phyloP scores from a whole-genome alignment of 1,139 yeast genomes.

The Yamadazyma pseudoaaseri region DNA sequence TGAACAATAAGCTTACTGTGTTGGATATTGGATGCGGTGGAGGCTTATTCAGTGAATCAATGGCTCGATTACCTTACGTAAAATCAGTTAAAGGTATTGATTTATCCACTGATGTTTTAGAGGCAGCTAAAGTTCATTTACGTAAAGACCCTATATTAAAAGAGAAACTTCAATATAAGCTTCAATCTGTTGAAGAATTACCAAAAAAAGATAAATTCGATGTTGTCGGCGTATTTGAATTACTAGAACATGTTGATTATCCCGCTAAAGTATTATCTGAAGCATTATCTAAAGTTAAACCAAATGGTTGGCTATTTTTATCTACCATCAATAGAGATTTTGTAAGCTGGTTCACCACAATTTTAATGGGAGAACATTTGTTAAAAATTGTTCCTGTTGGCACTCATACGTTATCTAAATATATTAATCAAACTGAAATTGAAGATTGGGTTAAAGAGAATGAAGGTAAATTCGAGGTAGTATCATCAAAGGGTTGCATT shows the following conservation, averaged over 20 bases:
- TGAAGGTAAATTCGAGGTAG: slow-evolving; percentile 51
- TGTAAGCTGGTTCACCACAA: slow-evolving; percentile 91
- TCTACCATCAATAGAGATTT: slow-evolving; percentile 91
- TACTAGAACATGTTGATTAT: slow-evolving; percentile 88
- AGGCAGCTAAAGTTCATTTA: slow-evolving; percentile 74
- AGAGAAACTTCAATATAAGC: slow-evolving; percentile 55
- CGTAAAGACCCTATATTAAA: slow-evolving; percentile 59
- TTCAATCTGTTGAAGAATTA: slow-evolving; percentile 61
- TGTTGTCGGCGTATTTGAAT: slow-evolving; percentile 86
- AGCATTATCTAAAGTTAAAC: slow-evolving; percentile 66
- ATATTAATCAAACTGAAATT: slow-evolving; percentile 75
- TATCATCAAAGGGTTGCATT: slow-evolving; percentile 72
- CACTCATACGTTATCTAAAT: slow-evolving; percentile 85
- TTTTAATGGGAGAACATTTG: slow-evolving; percentile 82
- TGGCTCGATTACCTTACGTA: slow-evolving; percentile 73
- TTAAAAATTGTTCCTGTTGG: slow-evolving; percentile 84
- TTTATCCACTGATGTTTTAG: slow-evolving; percentile 75
- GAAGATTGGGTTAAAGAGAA: slow-evolving; percentile 56
- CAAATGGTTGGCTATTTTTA: slow-evolving; percentile 82
- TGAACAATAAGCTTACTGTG: slow-evolving; percentile 42
- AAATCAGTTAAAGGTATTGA: slow-evolving; percentile 77
- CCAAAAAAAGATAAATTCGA: slow-evolving; percentile 54
- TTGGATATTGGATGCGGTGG: slow-evolving; percentile 98
- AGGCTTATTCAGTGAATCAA: slow-evolving; percentile 82
- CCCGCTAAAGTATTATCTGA: slow-evolving; percentile 71